These are phyloP conservation scores for Candida neerlandica DNA, from an alignment of 1,139 yeast genomes.

Conservation along the genomic window DNA sequence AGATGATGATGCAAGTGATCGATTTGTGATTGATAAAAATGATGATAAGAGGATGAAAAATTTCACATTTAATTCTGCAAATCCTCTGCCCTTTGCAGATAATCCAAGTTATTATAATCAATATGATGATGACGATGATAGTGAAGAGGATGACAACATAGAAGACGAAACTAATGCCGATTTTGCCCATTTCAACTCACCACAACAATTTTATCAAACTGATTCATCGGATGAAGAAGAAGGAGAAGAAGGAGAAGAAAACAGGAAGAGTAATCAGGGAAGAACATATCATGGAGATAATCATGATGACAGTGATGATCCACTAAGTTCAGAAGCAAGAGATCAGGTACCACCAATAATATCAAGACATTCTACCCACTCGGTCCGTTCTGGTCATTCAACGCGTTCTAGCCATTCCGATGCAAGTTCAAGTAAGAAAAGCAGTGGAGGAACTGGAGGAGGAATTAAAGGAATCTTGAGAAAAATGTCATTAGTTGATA, in stretches of 20 bases:
- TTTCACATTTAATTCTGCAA: constrained; percentile 13
- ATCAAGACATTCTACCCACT: constrained; percentile 5
- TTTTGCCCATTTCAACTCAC: constrained; percentile 10
- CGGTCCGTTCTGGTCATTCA: constrained; percentile 4
- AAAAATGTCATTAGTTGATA: constrained; percentile 39
- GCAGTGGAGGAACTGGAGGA: constrained; percentile 13
- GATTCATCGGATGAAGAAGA: constrained; percentile 18
- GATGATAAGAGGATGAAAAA: constrained; percentile 11
- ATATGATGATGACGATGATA: constrained; percentile 7
- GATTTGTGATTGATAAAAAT: not conserved
- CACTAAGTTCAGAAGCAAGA: not conserved
- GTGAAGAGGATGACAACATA: constrained; percentile 10
- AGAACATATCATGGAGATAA: not conserved
- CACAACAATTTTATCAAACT: constrained; percentile 14
- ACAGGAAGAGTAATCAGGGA: not conserved
- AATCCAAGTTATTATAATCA: constrained; percentile 6
- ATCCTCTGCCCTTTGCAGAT: not conserved
- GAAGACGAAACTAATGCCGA: constrained; percentile 11
- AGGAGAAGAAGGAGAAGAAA: not conserved
- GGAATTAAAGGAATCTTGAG: constrained; percentile 36
- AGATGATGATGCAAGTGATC: constrained; percentile 10
- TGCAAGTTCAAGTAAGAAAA: constrained; percentile 5
- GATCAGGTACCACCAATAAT: not conserved
- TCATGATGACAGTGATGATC: not conserved
- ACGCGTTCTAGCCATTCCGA: constrained; percentile 6